Evolutionary conservation across 495 filamentous ascomycete genomes (phyloP).

Genomic region (Neurospora hispaniola): DNA sequence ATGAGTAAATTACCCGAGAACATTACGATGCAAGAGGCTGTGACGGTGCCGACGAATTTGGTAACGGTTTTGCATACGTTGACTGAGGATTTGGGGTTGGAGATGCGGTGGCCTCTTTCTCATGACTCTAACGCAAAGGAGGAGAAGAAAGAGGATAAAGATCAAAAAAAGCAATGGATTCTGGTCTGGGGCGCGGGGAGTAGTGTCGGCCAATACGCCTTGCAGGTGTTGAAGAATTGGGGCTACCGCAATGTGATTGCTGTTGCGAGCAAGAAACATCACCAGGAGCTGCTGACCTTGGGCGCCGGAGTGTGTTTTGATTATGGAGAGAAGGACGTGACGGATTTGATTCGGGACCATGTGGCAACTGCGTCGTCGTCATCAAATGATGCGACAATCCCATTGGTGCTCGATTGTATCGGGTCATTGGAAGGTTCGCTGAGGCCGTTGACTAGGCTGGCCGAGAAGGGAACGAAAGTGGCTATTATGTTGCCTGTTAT

Average conservation of each 20-base stretch:
- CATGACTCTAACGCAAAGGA: neutral
- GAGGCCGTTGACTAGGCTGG: constrained; percentile 32
- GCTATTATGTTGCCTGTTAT: constrained; percentile 45
- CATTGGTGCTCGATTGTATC: constrained; percentile 44
- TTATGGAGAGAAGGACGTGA: constrained; percentile 29
- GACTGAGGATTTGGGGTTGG: constrained; percentile 31
- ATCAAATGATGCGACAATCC: constrained; percentile 14
- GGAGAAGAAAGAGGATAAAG: constrained; percentile 7
- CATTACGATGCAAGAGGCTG: constrained; percentile 31
- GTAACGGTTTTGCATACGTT: constrained; percentile 42
- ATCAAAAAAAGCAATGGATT: constrained; percentile 23
- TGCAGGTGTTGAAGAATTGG: constrained; percentile 40
- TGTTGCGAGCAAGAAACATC: constrained; percentile 36
- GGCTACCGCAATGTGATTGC: constrained; percentile 38
- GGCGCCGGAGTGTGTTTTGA: constrained; percentile 39
- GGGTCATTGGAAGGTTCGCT: constrained; percentile 33
- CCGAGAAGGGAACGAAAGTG: constrained; percentile 31
- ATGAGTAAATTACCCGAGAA: constrained; percentile 28
- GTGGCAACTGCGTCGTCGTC: neutral
- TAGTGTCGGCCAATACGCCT: constrained; percentile 37
- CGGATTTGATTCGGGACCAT: constrained; percentile 23
- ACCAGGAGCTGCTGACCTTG: constrained; percentile 25
- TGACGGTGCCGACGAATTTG: constrained; percentile 41
- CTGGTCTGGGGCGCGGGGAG: constrained; percentile 46
- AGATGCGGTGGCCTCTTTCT: constrained; percentile 26